Evolutionary conservation across 73 alveolate genomes (phyloP).

Genomic region (Paraurostyla sp.): DNA sequence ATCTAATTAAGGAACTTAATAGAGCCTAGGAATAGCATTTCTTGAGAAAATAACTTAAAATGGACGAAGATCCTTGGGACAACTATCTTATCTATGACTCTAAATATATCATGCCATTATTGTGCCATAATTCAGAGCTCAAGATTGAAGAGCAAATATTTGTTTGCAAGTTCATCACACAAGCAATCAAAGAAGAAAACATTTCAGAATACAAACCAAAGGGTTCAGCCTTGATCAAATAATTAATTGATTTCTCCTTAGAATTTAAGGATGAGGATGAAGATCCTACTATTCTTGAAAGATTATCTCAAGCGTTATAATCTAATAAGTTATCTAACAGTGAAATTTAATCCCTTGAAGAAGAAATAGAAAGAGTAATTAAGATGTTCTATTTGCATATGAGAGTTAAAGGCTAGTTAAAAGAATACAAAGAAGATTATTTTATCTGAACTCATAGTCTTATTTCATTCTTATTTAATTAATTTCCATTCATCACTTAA

Average conservation of each 20-base stretch:
- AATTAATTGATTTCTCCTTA: slow-evolving; percentile 29
- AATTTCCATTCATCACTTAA: no score
- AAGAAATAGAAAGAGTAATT: slow-evolving; percentile 36
- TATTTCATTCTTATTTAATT: no score
- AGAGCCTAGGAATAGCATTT: slow-evolving; percentile 10
- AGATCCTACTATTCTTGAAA: slow-evolving; percentile 49
- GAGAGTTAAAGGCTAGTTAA: slow-evolving; percentile 52
- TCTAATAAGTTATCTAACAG: neutral
- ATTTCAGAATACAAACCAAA: slow-evolving; percentile 59
- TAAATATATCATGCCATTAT: slow-evolving; percentile 58
- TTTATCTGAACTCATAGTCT: slow-evolving; percentile 28
- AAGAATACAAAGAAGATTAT: slow-evolving; percentile 56
- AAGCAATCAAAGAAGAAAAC: slow-evolving; percentile 35
- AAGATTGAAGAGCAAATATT: neutral
- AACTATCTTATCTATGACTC: slow-evolving; percentile 65
- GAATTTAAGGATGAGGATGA: slow-evolving; percentile 68
- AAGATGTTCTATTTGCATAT: slow-evolving; percentile 53
- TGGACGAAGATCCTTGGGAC: slow-evolving; percentile 79
- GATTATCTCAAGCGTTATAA: neutral
- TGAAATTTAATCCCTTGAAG: slow-evolving; percentile 1
- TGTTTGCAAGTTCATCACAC: neutral
- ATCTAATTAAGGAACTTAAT: slow-evolving; percentile 7
- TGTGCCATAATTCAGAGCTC: slow-evolving; percentile 36
- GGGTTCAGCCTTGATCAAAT: neutral
- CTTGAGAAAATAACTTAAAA: slow-evolving; percentile 41